phyloP scores from a whole-genome alignment of 2,329 filamentous ascomycete genomes.

The Bimuria novae-zelandiae region DNA sequence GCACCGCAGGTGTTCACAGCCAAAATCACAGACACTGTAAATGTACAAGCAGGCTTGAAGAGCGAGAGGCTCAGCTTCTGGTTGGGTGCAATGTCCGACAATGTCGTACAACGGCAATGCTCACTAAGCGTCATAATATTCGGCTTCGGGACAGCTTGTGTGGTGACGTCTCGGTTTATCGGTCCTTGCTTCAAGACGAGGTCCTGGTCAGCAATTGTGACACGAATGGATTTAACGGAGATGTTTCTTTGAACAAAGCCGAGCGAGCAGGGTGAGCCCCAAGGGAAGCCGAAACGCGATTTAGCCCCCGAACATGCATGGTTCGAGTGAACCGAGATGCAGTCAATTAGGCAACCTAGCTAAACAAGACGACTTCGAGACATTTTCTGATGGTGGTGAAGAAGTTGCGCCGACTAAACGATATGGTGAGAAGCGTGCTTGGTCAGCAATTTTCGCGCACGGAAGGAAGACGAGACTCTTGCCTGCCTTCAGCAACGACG shows the following conservation, averaged over 20 bases:
- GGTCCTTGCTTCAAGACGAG: too few relatives aligned
- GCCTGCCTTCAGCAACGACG: not conserved
- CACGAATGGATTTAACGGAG: slow-evolving; percentile 2
- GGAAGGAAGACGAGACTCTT: too few relatives aligned
- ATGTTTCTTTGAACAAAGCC: not conserved
- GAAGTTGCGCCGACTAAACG: not conserved
- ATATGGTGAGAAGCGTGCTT: not conserved
- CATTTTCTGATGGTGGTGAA: not conserved
- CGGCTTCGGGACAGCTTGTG: not conserved
- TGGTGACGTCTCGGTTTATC: not conserved
- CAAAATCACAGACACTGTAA: not conserved
- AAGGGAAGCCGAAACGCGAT: not conserved
- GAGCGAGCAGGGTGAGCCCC: not conserved
- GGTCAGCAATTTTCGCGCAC: not conserved
- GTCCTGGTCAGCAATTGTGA: not conserved
- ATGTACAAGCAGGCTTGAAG: not conserved
- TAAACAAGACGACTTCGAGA: not conserved
- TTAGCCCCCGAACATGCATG: not conserved
- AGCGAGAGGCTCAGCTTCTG: not conserved
- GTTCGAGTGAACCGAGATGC: not conserved
- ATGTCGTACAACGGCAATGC: not conserved
- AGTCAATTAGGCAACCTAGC: not conserved
- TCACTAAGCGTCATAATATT: not conserved
- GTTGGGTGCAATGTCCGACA: not conserved
- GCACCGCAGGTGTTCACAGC: not conserved